These are phyloP conservation scores for Penicillium verrucosum DNA, from an alignment of 2,329 filamentous ascomycete genomes.

Conservation along the genomic window DNA sequence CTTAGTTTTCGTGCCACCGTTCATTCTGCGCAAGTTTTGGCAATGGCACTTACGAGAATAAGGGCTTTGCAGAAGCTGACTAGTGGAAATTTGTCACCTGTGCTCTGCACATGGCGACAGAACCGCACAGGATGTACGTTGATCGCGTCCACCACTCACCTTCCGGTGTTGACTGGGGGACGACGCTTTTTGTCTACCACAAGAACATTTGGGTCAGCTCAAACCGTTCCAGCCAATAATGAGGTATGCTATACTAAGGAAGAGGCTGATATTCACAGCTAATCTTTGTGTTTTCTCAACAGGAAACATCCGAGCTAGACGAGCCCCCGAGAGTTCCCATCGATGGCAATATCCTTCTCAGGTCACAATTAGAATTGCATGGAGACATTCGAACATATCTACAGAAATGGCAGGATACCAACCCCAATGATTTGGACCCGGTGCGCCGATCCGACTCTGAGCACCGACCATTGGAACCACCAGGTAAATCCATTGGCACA, in stretches of 20 bases:
- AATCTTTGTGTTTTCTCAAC: not conserved
- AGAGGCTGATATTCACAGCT: not conserved
- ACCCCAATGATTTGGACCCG: slow-evolving; percentile 31
- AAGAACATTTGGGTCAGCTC: slow-evolving; percentile 7
- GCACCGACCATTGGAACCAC: slow-evolving; percentile 6
- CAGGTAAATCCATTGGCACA: slow-evolving; percentile 26
- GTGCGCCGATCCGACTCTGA: slow-evolving; percentile 23
- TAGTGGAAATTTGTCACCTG: slow-evolving; percentile 10
- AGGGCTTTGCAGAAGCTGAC: slow-evolving; percentile 13
- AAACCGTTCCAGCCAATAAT: not conserved
- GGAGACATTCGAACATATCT: slow-evolving; percentile 43
- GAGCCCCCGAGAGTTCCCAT: not conserved
- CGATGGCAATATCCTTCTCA: slow-evolving; percentile 27
- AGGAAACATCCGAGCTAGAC: not conserved
- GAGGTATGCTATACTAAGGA: not conserved
- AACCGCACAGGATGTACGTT: slow-evolving; percentile 4
- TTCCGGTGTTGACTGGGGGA: not conserved
- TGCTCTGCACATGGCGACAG: slow-evolving; percentile 11
- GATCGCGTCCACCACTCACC: not conserved
- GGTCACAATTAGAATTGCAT: slow-evolving; percentile 36
- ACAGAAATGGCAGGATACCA: slow-evolving; percentile 38
- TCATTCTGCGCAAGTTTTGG: slow-evolving; percentile 19
- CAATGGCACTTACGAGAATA: slow-evolving; percentile 24
- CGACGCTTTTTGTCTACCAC: slow-evolving; percentile 12
- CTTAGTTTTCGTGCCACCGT: slow-evolving; percentile 13